Evolutionary conservation across 2,329 filamentous ascomycete species (phyloP), one percentile per base, ranked within the genome.

Genomic region (Alternaria gansuensis): DNA sequence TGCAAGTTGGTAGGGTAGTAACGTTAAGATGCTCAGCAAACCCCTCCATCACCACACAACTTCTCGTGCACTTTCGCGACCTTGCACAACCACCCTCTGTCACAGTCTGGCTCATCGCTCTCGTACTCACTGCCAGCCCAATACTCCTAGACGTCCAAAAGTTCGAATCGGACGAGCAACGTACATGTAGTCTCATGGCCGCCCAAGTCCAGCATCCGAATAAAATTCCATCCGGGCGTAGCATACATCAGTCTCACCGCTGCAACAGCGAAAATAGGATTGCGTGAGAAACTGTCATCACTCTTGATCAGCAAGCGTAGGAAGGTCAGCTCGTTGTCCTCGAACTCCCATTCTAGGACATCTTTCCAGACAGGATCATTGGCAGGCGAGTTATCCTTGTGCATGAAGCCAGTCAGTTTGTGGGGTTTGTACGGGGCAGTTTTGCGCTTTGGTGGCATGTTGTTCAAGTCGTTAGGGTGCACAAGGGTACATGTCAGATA

Each of bases 351-450:
- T 68, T 88, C 86, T 8, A 90, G 77, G 13, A 78, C 79, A 73
- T 90, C 87, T 63, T 90, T 83, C 87, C 87, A 90, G 7, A 90
- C 50, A 0, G 88, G 88, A 60, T 90, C 87, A 0, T 82, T 88
- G 0, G 81, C 72, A 0, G 83, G 82, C 2, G 87, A 84, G 60
- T 87, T 88, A n/a, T 86, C 84, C 29, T 78, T 78, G 71, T 88
- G 85, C 48, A 88, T 72, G 21, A 77, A 72, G 55, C 88, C 82
- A 0, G 82, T 83, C 0, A 86, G 72, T 60, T 81, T 84, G 70
- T 88, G 86, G 53, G 86, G 85, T 62, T 83, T 85, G 76, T 89
- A 90, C 0, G 80, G 78, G 0, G 74, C 66, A 1, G 88, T 90
- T 80, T 89, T 89, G 57, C 83, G 81, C 79, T 90, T 90, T 0